These are phyloP conservation scores for Heliocybe sulcata DNA, from an alignment of 1,284 basidiomycete genomes.

Conservation along the genomic window DNA sequence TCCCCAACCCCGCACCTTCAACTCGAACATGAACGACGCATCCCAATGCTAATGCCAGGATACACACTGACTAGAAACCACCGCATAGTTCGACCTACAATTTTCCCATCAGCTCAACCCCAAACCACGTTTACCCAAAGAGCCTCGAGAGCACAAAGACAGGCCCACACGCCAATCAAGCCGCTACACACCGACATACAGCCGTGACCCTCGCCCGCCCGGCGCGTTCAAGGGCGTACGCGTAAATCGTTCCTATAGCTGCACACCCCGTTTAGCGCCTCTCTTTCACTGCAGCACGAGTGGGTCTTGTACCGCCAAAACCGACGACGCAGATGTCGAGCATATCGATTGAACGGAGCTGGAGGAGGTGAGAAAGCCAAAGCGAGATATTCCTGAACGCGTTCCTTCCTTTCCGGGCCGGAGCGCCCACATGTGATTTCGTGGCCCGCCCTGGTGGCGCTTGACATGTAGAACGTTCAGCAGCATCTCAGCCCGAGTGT, in stretches of 20 bases:
- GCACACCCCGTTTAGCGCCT: background rate
- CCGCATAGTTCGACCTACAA: constrained; percentile 23
- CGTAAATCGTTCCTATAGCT: constrained; percentile 27
- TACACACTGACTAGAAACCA: constrained; percentile 17
- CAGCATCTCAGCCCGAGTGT: too few species aligned
- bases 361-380: background rate
- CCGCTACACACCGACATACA: constrained; percentile 21
- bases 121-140: background rate
- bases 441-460: background rate
- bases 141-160: background rate
- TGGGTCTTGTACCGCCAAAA: constrained; percentile 14
- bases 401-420: background rate
- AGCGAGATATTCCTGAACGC: background rate
- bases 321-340: constrained; percentile 16
- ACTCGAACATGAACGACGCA: background rate
- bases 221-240: constrained; percentile 20
- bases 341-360: constrained; percentile 2
- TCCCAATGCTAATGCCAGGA: too few species aligned
- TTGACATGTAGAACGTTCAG: too few species aligned
- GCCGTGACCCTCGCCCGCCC: constrained; percentile 20
- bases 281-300: background rate
- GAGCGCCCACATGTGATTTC: background rate
- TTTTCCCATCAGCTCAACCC: background rate
- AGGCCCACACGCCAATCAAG: background rate
- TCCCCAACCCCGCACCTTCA: constrained; percentile 24